phyloP scores from a whole-genome alignment of 164 flowering plant species.

The Chimonanthus praecox region DNA sequence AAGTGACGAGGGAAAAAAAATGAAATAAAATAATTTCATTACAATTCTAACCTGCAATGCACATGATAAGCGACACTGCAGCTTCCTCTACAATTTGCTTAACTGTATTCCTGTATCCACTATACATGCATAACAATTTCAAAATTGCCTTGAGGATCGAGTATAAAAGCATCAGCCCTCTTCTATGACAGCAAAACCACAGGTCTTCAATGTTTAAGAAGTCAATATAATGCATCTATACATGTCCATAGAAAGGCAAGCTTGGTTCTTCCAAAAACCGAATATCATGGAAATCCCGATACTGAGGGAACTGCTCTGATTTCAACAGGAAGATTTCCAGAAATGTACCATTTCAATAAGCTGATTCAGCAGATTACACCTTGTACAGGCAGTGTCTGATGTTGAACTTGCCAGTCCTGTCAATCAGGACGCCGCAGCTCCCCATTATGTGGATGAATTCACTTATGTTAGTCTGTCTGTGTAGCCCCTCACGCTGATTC shows the following conservation, averaged over 20 bases:
- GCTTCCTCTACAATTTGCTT: slow-evolving; percentile 2
- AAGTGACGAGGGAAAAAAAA: not conserved
- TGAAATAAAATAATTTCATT: slow-evolving; percentile 1
- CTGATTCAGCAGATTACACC: not conserved
- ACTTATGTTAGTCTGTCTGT: not conserved
- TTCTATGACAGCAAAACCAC: not conserved
- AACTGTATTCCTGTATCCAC: slow-evolving; percentile 1
- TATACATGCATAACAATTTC: not conserved
- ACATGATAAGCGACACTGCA: not conserved
- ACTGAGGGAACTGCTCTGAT: not conserved
- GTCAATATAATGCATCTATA: not conserved
- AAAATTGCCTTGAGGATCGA: not conserved
- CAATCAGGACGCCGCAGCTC: not conserved
- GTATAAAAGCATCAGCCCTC: not conserved
- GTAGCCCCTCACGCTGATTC: not conserved
- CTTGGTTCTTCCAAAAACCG: not conserved
- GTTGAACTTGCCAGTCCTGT: not conserved
- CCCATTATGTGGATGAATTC: not conserved
- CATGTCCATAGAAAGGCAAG: not conserved
- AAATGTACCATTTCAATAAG: not conserved
- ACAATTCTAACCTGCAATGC: slow-evolving; percentile 1
- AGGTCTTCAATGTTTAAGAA: not conserved
- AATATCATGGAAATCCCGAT: not conserved
- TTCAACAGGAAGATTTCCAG: not conserved
- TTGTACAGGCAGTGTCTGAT: not conserved